phyloP scores from a whole-genome alignment of 2,329 filamentous ascomycete species.

The Ceratocystis lukuohia region DNA sequence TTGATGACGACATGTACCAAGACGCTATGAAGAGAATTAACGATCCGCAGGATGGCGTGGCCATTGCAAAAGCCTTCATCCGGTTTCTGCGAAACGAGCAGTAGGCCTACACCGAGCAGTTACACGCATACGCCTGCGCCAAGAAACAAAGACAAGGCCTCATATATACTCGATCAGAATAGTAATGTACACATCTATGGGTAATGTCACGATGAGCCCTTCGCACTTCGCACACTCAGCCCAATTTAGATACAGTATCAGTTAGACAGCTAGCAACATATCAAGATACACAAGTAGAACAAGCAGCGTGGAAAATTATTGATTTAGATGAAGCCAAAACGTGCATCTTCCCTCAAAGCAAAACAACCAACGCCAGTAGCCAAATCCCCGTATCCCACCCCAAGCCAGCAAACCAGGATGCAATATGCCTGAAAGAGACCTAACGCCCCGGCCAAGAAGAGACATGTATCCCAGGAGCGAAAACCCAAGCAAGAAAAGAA shows the following conservation, averaged over 20 bases:
- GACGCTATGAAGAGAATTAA: slow-evolving; percentile 54
- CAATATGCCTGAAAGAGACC: not conserved
- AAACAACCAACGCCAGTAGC: slow-evolving; percentile 5
- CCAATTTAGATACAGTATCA: too few relatives aligned
- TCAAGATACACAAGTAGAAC: too few relatives aligned
- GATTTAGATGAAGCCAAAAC: not conserved
- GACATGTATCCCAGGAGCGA: not conserved
- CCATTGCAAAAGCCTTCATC: slow-evolving; percentile 60
- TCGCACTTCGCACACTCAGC: too few relatives aligned
- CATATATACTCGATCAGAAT: too few relatives aligned
- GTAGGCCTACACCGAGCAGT: not conserved
- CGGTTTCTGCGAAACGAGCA: slow-evolving; percentile 53
- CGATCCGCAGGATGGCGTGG: slow-evolving; percentile 65
- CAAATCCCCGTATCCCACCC: slow-evolving; percentile 9
- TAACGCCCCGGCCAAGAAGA: not conserved
- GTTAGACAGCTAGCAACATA: too few relatives aligned
- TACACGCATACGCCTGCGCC: too few relatives aligned
- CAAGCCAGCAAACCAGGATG: not conserved
- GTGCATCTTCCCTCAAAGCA: not conserved
- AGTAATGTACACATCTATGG: too few relatives aligned
- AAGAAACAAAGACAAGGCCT: too few relatives aligned
- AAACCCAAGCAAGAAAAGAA: not conserved
- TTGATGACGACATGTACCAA: slow-evolving; percentile 51
- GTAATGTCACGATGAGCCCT: too few relatives aligned
- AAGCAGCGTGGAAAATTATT: too few relatives aligned